Base-by-base conservation (phyloP, 345 rosid genomes). In the Heritiera fomes region DNA sequence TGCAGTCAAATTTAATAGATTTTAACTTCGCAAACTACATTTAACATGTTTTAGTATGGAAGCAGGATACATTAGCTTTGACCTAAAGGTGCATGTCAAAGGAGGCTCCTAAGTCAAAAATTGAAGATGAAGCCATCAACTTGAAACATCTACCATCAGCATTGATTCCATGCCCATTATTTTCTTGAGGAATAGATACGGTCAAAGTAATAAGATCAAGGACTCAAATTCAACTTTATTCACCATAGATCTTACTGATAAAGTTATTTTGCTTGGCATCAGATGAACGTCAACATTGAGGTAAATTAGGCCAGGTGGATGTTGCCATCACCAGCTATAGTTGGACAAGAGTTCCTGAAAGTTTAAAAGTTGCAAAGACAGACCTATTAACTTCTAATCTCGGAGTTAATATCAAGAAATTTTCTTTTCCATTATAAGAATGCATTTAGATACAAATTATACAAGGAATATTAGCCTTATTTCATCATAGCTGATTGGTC, bases 401-500 rank as follows among this genome's bases (percentile, higher is more conserved):
- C 20, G n/a, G 38, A 34, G 38, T 34, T 34, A 34, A 34, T 34
- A 34, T 34, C 38, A 34, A 34, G 38, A 34, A 34, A 0, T 34
- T 34, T 34, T 2, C 38, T 34, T 34, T 34, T 34, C 38, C 38
- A 34, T 34, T 34, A 34, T 34, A 34, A 34, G 38, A 34, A 34
- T 34, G 38, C 38, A 34, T 34, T 34, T 34, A 34, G 6, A 20
- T 74, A 59, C 71, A 20, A 41, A 28, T 59, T 43, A 60, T 45
- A 46, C 4, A 3, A 23, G 23, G 59, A 60, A 61, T 43, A 14
- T 0, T 43, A 28, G 56, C 59, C 53, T 2, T 49, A 63, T 23
- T 38, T 63, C 38, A 63, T 45, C 85, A 83, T 80, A 86, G 89
- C 86, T 45, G 47, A 75, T 66, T 45, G 41, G 70, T 88, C 83